Evolutionary conservation across 345 rosid species (phyloP).

Genomic region (Diplotaxis tenuifolia): DNA sequence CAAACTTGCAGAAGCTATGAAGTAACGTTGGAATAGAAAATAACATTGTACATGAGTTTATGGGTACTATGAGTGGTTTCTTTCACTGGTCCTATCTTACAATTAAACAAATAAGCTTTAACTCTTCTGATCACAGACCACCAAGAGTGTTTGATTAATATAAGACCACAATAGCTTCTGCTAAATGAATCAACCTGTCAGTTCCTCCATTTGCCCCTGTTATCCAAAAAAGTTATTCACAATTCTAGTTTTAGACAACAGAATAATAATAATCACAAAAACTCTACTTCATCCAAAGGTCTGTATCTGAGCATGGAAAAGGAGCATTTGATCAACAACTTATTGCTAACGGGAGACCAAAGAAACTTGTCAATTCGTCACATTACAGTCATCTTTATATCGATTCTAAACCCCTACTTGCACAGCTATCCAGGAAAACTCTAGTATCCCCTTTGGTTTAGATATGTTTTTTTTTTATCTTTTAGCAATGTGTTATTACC

Average conservation of each 20-base stretch:
- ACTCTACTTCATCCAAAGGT: too few relatives aligned
- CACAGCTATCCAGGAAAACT: background rate
- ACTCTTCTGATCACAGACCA: background rate
- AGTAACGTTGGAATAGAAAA: background rate
- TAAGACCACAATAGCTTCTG: background rate
- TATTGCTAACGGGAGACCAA: background rate
- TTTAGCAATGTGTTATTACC: background rate
- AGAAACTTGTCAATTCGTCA: background rate
- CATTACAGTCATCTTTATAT: background rate
- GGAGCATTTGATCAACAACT: background rate
- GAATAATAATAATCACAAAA: too few relatives aligned
- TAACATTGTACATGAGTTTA: conserved; percentile 11
- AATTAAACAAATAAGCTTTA: conserved; percentile 18
- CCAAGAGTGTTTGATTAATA: background rate
- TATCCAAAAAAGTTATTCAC: conserved; percentile 12
- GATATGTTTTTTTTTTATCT: too few relatives aligned
- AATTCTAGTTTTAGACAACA: background rate
- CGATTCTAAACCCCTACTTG: background rate
- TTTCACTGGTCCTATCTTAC: conserved; percentile 16
- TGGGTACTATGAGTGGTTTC: conserved; percentile 3
- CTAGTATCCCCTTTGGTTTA: background rate
- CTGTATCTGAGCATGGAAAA: background rate
- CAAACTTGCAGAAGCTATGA: background rate
- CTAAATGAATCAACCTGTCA: conserved; percentile 54
- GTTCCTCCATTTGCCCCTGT: conserved; percentile 98